A percentile compares a stretch with the other conserved stretches of the same genome.
Evolutionary conservation across 495 filamentous ascomycete genomes (phyloP).

Genomic region (Aspergillus sclerotiicarbonarius): DNA sequence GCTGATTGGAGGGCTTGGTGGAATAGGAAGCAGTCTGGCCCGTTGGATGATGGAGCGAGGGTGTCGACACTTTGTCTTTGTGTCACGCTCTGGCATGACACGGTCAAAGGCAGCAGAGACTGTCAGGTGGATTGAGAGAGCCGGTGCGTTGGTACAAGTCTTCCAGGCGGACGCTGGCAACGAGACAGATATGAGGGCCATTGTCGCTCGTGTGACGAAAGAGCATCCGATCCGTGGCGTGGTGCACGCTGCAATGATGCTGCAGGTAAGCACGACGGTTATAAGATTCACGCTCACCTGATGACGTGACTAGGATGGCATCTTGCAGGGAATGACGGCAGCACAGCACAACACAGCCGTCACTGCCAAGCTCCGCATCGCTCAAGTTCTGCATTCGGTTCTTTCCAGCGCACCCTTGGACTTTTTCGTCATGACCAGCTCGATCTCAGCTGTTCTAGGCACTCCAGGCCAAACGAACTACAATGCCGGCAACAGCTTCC

Average conservation of each 20-base stretch:
- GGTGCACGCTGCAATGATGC: neutral
- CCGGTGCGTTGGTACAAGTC: neutral
- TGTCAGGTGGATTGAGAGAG: neutral
- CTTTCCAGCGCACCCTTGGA: slow-evolving; percentile 31
- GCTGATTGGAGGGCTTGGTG: neutral
- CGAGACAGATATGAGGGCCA: neutral
- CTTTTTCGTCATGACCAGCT: slow-evolving; percentile 49
- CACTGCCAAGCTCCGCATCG: slow-evolving; percentile 43
- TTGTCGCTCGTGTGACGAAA: neutral
- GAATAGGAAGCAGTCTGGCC: neutral
- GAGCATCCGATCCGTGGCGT: neutral
- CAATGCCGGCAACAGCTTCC: slow-evolving; percentile 31
- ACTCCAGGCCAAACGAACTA: slow-evolving; percentile 33
- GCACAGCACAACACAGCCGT: slow-evolving; percentile 33
- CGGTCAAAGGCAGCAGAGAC: neutral
- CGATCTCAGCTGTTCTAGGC: slow-evolving; percentile 34
- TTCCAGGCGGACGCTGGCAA: neutral
- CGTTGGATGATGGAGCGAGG: neutral
- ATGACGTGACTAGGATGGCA: neutral
- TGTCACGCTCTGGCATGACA: neutral
- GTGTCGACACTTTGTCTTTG: neutral
- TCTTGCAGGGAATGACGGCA: slow-evolving; percentile 33
- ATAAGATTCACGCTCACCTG: neutral
- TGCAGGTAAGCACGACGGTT: neutral
- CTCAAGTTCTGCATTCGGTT: slow-evolving; percentile 55